Conservation (phyloP, 2,329 filamentous ascomycete genomes). For the Hymenoscyphus albidus region DNA sequence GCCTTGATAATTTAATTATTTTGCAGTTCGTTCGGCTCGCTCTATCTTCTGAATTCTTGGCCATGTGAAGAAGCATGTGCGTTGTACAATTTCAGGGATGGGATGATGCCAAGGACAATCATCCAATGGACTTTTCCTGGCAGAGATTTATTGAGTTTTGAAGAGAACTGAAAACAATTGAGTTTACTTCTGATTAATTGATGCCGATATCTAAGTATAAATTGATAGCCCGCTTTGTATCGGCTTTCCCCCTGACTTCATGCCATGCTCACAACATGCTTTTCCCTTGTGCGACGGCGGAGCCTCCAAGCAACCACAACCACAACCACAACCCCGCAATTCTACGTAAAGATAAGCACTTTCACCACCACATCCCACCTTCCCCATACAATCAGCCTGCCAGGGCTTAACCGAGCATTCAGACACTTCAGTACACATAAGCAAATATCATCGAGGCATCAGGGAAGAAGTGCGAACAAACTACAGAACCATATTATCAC, state of each 20-base stretch:
- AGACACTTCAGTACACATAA: neutral
- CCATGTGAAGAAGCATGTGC: too few species aligned
- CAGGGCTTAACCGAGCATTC: neutral
- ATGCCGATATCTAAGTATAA: neutral
- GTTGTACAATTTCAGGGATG: neutral
- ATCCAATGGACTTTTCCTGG: neutral
- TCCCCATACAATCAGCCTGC: slow-evolving; percentile 10
- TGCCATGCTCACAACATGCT: too few species aligned
- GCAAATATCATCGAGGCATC: neutral
- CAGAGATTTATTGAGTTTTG: neutral
- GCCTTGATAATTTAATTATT: neutral
- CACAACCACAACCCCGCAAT: slow-evolving; percentile 8
- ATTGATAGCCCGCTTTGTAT: neutral
- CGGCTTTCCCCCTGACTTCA: neutral
- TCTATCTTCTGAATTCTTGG: too few species aligned
- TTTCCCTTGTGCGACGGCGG: neutral
- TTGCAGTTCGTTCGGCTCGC: too few species aligned
- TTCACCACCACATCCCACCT: slow-evolving; percentile 13
- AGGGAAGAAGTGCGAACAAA: neutral
- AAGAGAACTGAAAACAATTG: neutral
- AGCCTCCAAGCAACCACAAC: neutral
- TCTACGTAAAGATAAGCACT: slow-evolving; percentile 9
- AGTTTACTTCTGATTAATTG: neutral
- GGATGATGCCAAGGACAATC: neutral
- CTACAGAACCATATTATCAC: neutral